Conservation (phyloP, 2,329 filamentous ascomycete species). For the Fusarium chlamydosporum region DNA sequence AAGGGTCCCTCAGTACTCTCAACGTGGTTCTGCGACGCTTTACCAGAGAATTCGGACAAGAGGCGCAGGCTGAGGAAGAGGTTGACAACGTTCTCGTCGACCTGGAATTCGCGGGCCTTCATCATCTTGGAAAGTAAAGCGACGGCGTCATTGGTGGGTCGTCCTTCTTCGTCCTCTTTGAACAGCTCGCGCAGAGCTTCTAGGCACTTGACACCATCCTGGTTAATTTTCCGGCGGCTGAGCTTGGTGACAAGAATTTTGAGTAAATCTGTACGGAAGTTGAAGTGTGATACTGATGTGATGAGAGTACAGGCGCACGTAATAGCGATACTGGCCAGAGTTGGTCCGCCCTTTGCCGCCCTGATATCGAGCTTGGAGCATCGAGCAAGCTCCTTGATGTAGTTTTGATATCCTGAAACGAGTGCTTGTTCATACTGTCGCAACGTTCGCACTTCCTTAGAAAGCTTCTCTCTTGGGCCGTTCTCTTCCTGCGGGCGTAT, state of each 20-base stretch:
- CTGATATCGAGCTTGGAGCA: conserved; percentile 71
- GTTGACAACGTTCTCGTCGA: conserved; percentile 89
- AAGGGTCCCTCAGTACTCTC: conserved; percentile 69
- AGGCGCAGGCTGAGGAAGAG: conserved; percentile 91
- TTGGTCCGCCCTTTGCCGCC: conserved; percentile 59
- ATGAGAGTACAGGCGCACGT: conserved; percentile 88
- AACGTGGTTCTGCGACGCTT: conserved; percentile 82
- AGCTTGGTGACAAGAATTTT: conserved; percentile 90
- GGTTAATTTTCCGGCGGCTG: conserved; percentile 78
- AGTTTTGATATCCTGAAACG: conserved; percentile 85
- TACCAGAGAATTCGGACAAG: conserved; percentile 87
- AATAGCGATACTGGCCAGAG: conserved; percentile 81
- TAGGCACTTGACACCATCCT: conserved; percentile 82
- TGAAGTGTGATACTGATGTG: conserved; percentile 92
- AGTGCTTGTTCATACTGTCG: conserved; percentile 90
- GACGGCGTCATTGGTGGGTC: conserved; percentile 88
- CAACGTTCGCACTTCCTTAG: conserved; percentile 89
- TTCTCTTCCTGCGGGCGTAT: conserved; percentile 87
- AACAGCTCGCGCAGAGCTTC: conserved; percentile 87
- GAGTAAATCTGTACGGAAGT: conserved; percentile 89
- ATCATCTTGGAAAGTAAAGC: conserved; percentile 93
- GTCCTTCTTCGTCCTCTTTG: conserved; percentile 88
- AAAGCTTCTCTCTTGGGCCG: conserved; percentile 82
- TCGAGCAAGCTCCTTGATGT: conserved; percentile 80
- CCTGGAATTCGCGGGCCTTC: conserved; percentile 84